These are phyloP conservation scores for Candida vaughaniae DNA, from an alignment of 805 yeast species.

Conservation along the genomic window DNA sequence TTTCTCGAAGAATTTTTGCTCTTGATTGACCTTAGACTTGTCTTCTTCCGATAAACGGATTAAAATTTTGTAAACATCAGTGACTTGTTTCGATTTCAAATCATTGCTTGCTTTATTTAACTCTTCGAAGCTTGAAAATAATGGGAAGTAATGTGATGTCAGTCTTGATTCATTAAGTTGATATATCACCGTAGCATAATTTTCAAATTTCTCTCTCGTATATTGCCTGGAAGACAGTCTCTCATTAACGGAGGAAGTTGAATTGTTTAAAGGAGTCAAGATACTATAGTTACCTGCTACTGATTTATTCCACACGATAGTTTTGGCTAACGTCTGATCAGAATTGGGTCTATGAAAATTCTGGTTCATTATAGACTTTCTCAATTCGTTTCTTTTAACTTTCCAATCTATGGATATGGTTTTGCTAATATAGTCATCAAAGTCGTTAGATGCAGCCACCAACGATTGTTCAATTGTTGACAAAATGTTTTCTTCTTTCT, in stretches of 20 bases:
- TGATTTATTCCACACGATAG: slow-evolving; percentile 36
- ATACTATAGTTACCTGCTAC: slow-evolving; percentile 31
- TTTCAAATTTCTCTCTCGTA: slow-evolving; percentile 62
- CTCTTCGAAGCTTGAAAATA: slow-evolving; percentile 60
- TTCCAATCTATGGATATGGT: slow-evolving; percentile 84
- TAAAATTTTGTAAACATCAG: slow-evolving; percentile 73
- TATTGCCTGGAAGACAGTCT: slow-evolving; percentile 26
- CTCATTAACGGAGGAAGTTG: slow-evolving; percentile 5
- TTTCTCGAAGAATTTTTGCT: slow-evolving; percentile 28
- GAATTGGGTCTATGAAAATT: slow-evolving; percentile 2
- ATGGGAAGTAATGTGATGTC: slow-evolving; percentile 48
- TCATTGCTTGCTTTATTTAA: slow-evolving; percentile 59
- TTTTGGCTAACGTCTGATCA: slow-evolving; percentile 9
- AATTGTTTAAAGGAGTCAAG: slow-evolving; percentile 27
- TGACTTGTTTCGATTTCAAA: slow-evolving; percentile 64
- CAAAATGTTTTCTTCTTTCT: slow-evolving; percentile 79
- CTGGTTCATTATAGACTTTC: slow-evolving; percentile 54
- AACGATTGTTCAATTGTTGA: slow-evolving; percentile 81
- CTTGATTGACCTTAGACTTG: slow-evolving; percentile 31
- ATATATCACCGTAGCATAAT: slow-evolving; percentile 69
- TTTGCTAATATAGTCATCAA: slow-evolving; percentile 71
- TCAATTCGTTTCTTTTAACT: slow-evolving; percentile 68
- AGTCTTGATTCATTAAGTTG: slow-evolving; percentile 71
- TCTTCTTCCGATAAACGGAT: slow-evolving; percentile 44
- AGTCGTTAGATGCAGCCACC: slow-evolving; percentile 72